These are phyloP conservation scores for Ophiocordyceps australis DNA, from an alignment of 2,329 filamentous ascomycete genomes.

Conservation along the genomic window DNA sequence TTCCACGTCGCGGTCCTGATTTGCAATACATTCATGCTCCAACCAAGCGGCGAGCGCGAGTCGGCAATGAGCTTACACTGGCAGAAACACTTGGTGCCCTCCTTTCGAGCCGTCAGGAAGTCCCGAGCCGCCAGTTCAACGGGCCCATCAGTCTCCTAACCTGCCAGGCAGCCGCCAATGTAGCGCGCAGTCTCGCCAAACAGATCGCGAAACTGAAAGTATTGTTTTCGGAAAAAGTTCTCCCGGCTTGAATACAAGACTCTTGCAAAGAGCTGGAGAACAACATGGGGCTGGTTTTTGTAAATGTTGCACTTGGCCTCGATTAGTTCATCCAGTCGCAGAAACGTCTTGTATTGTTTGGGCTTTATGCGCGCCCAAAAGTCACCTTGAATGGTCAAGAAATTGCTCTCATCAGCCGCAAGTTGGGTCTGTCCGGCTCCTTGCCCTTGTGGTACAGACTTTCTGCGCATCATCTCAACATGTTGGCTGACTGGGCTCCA, in stretches of 20 bases:
- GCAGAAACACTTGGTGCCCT: constrained; percentile 12
- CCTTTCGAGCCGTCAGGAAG: constrained; percentile 6
- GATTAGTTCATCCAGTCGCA: constrained; percentile 43
- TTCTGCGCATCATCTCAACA: too few species aligned
- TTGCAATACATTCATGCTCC: constrained; percentile 8
- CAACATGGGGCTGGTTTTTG: constrained; percentile 15
- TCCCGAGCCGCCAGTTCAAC: constrained; percentile 8
- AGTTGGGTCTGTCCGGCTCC: too few species aligned
- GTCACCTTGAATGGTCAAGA: too few species aligned
- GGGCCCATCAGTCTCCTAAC: constrained; percentile 10
- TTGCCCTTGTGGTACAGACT: too few species aligned
- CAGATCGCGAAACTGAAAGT: constrained; percentile 46
- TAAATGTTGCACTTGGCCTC: constrained; percentile 19
- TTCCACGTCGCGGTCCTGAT: constrained; percentile 12
- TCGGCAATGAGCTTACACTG: constrained; percentile 10
- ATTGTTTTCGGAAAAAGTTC: constrained; percentile 27
- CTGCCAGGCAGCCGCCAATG: constrained; percentile 10
- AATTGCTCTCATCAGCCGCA: too few species aligned
- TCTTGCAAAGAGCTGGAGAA: constrained; percentile 46
- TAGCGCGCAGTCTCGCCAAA: constrained; percentile 40
- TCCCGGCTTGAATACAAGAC: constrained; percentile 40
- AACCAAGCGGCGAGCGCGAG: constrained; percentile 6
- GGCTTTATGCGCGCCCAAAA: too few species aligned
- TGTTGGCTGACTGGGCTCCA: too few species aligned
- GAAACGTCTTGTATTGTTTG: constrained; percentile 29